Percentiles rank a stretch among this genome's conserved stretches.
Conservation (phyloP, 495 filamentous ascomycete genomes). For the Parathielavia appendiculata region DNA sequence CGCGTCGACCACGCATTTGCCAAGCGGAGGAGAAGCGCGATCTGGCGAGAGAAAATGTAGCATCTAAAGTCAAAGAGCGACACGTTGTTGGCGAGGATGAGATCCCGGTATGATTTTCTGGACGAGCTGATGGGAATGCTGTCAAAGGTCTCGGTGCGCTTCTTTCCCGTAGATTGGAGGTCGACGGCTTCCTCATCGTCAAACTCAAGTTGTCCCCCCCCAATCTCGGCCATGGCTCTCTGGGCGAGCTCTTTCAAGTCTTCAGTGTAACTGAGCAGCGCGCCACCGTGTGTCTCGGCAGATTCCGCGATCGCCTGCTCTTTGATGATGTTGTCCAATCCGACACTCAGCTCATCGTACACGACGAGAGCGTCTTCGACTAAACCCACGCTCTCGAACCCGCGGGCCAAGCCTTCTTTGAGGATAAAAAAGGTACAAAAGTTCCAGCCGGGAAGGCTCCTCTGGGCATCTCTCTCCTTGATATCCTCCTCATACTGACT, state of each 20-base stretch:
- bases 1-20: conserved; percentile 60
- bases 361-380: conserved; percentile 90
- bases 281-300: conserved; percentile 56
- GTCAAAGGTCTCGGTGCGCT: conserved; percentile 32
- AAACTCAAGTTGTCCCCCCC: conserved; percentile 32
- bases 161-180: conserved; percentile 37
- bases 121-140: conserved; percentile 64
- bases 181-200: conserved; percentile 46
- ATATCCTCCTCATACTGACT: conserved; percentile 97
- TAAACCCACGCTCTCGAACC: conserved; percentile 92
- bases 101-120: conserved; percentile 81
- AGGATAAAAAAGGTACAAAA: conserved; percentile 98
- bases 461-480: conserved; percentile 83
- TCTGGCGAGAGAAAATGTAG: conserved; percentile 89
- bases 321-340: conserved; percentile 72
- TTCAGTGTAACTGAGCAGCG: conserved; percentile 63
- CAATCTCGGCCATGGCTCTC: conserved; percentile 38
- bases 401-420: conserved; percentile 88
- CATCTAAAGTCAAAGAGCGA: conserved; percentile 96
- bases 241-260: conserved; percentile 59
- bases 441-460: conserved; percentile 90
- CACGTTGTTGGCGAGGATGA: conserved; percentile 92
- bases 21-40: conserved; percentile 74
- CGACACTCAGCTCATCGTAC: conserved; percentile 87
- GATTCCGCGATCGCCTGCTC: conserved; percentile 58